Percentiles rank a stretch among this genome's conserved stretches.
Evolutionary conservation across 768 basidiomycete species (phyloP).

Genomic region (Tephrocybe sp.): DNA sequence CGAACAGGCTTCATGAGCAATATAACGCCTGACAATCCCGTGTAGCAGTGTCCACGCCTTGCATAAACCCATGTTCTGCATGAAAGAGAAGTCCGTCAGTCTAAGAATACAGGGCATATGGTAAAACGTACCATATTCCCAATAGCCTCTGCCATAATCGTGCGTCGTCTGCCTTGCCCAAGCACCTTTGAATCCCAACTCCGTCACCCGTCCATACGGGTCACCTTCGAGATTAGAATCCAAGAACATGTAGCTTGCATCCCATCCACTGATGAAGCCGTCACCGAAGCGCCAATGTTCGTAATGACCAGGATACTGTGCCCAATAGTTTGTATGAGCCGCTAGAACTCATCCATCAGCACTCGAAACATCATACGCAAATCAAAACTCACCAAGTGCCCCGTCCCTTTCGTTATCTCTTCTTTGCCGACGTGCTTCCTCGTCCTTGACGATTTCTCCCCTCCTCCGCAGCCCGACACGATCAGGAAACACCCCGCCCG

Average conservation of each 20-base stretch:
- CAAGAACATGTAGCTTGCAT: slow-evolving; percentile 64
- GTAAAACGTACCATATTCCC: slow-evolving; percentile 61
- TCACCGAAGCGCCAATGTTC: slow-evolving; percentile 68
- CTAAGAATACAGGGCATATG: neutral
- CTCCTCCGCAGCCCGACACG: slow-evolving; percentile 43
- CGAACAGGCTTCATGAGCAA: slow-evolving; percentile 25
- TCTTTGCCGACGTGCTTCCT: slow-evolving; percentile 19
- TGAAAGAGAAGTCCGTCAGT: neutral
- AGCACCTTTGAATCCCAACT: slow-evolving; percentile 66
- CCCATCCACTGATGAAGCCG: slow-evolving; percentile 73
- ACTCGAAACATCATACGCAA: slow-evolving; percentile 9
- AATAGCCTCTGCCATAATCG: slow-evolving; percentile 50
- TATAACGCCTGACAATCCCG: slow-evolving; percentile 33
- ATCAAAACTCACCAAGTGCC: slow-evolving; percentile 29
- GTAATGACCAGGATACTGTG: slow-evolving; percentile 53
- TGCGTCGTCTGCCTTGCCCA: slow-evolving; percentile 49
- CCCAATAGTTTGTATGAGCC: slow-evolving; percentile 41
- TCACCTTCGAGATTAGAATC: slow-evolving; percentile 15
- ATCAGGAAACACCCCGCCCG: slow-evolving; percentile 59
- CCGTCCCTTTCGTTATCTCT: slow-evolving; percentile 26
- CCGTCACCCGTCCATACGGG: slow-evolving; percentile 33
- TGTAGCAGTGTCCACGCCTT: slow-evolving; percentile 48
- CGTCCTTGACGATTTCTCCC: slow-evolving; percentile 18
- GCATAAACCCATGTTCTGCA: slow-evolving; percentile 61
- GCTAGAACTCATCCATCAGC: slow-evolving; percentile 24